These are phyloP conservation scores for Tuber borchii DNA, from an alignment of 495 filamentous ascomycete genomes.

Conservation along the genomic window DNA sequence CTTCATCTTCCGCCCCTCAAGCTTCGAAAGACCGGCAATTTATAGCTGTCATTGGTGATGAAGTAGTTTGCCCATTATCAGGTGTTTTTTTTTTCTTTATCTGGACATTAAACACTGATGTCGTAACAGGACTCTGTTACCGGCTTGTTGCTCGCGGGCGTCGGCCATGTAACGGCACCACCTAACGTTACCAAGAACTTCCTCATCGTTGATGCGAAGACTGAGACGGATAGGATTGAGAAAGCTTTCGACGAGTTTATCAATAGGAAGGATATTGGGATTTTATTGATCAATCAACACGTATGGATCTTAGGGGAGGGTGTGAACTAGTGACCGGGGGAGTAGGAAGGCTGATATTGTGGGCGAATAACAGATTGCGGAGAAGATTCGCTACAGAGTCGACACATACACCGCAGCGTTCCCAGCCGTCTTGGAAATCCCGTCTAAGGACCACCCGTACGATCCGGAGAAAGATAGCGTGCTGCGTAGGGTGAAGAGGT, in stretches of 20 bases:
- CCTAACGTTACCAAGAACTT: constrained; percentile 94
- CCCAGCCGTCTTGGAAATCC: constrained; percentile 81
- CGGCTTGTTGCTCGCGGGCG: constrained; percentile 84
- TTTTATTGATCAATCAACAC: constrained; percentile 96
- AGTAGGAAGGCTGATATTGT: constrained; percentile 5
- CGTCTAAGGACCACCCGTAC: constrained; percentile 98
- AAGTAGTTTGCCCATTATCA: constrained; percentile 52
- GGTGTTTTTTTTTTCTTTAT: not conserved
- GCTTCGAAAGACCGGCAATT: constrained; percentile 78
- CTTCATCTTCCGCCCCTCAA: constrained; percentile 5
- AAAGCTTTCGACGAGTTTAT: constrained; percentile 81
- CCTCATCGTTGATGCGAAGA: constrained; percentile 90
- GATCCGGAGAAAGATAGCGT: constrained; percentile 99
- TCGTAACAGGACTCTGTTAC: constrained; percentile 74
- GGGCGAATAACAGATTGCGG: constrained; percentile 61
- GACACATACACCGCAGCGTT: constrained; percentile 70
- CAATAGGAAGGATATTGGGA: constrained; percentile 89
- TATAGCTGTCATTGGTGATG: constrained; percentile 94
- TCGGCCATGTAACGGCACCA: constrained; percentile 74
- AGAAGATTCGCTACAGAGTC: constrained; percentile 77
- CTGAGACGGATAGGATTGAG: constrained; percentile 79
- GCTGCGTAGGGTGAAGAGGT: constrained; percentile 74
- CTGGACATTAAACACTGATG: constrained; percentile 3
- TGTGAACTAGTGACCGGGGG: not conserved
- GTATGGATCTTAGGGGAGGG: constrained; percentile 49